Base-by-base conservation (phyloP, 768 basidiomycete species). In the Psilocybe sp. region DNA sequence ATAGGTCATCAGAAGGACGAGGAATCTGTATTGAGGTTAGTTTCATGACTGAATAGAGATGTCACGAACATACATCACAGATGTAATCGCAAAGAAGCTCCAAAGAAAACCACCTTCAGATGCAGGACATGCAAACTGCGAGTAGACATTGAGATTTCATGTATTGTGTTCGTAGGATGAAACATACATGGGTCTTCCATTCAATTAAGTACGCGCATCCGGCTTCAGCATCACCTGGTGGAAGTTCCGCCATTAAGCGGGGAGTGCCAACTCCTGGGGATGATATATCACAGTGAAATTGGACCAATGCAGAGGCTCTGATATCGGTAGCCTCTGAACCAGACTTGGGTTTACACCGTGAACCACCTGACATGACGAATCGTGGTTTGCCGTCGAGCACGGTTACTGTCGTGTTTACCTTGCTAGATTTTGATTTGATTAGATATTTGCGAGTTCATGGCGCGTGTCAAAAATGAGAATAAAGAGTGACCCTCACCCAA, bases 181-280 rank as follows among this genome's bases (percentile, higher is more conserved):
- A 5, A 65, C 80, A 59, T 56, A 92, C 91, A 57, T 82, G 82
- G 4, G 88, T 92, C 48, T 77, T 73, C 92, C 92, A 95, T 69
- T 94, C 90, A 35, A 95, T 68, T 50, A 87, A 79, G 62, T 85
- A 93, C 11, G 82, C 78, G 64, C 92, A 95, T n/a, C 81, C 81
- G 20, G 61, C 61, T 8, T 84, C 78, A 32, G 86, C 82, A 13
- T 80, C 77, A 8, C 71, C 70, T 7, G 82, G 80, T 4, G 88
- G 88, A 18, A 92, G 78, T 43, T 87, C 82, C 1, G 80, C 84
- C 2, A 91, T 65, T 4, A 94, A 73, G 14, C 69, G 61, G 9
- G 78, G 76, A 55, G 53, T 61, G 56, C 87, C 87, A 44, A 69
- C 65, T 5, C 78, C 76, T 57, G 79, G 82, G 6, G 84, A 78